Percentiles rank a stretch among this genome's conserved stretches.
These are phyloP conservation scores for Madurella fahalii DNA, from an alignment of 2,329 filamentous ascomycete genomes.

Conservation along the genomic window DNA sequence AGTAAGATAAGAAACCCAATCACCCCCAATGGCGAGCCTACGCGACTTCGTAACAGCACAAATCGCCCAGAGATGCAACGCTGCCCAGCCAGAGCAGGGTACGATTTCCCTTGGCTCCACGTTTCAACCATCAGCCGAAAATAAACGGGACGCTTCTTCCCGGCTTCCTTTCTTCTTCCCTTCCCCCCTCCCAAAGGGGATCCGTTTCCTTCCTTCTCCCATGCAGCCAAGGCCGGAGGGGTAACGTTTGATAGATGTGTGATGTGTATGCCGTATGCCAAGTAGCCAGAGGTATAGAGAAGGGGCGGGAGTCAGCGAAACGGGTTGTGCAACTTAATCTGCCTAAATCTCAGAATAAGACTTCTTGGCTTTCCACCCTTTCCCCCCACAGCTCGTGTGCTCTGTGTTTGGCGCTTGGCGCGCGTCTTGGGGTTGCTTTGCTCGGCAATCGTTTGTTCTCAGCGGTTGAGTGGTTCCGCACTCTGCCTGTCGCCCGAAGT, in stretches of 20 bases:
- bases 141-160: background rate
- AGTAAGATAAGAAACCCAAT: no score
- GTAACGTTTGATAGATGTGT: background rate
- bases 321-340: background rate
- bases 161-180: background rate
- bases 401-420: background rate
- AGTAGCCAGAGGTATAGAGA: background rate
- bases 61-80: no score
- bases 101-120: no score
- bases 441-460: background rate
- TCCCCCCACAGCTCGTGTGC: background rate
- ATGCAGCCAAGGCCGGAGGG: background rate
- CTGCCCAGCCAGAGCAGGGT: no score
- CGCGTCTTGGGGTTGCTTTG: background rate
- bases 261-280: background rate
- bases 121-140: no score
- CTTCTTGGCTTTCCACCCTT: background rate
- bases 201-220: background rate
- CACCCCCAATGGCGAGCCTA: no score
- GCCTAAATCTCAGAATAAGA: background rate
- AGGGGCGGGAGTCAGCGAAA: background rate
- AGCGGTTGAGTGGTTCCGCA: background rate
- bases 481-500: background rate
- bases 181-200: no score
- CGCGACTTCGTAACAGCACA: no score